phyloP scores from a whole-genome alignment of 2,329 filamentous ascomycete genomes.

The Remersonia thermophila region DNA sequence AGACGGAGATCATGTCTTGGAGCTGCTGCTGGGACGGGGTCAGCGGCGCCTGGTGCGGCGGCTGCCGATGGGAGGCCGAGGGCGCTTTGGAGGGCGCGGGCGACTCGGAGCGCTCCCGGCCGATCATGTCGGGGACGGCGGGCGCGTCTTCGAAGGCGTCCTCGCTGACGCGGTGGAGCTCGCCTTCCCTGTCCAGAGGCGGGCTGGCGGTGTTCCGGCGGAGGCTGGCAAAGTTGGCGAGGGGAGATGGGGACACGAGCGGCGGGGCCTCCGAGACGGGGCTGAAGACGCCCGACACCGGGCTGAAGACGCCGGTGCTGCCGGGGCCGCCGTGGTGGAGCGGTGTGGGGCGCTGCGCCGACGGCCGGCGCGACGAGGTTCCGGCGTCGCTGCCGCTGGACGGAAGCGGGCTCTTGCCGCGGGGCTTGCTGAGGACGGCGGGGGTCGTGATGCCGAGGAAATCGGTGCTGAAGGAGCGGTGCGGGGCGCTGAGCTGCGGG shows the following conservation, averaged over 20 bases:
- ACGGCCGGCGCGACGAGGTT: conserved; percentile 34
- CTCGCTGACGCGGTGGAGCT: conserved; percentile 11
- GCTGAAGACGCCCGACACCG: conserved; percentile 29
- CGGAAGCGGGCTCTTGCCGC: conserved; percentile 18
- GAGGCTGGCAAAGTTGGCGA: conserved; percentile 20
- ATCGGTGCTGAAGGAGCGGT: conserved; percentile 43
- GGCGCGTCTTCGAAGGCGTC: conserved; percentile 40
- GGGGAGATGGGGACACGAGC: conserved; percentile 11
- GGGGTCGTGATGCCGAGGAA: conserved; percentile 38
- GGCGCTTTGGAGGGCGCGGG: too few species aligned
- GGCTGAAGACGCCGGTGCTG: conserved; percentile 26
- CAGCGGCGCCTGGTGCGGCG: conserved; percentile 39
- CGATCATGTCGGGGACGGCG: neutral
- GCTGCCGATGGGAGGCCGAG: too few species aligned
- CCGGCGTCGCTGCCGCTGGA: conserved; percentile 34
- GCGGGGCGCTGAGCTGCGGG: conserved; percentile 36
- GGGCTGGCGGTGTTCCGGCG: conserved; percentile 14
- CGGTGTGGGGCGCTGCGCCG: conserved; percentile 35
- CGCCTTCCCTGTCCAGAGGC: conserved; percentile 10
- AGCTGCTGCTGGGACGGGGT: conserved; percentile 31
- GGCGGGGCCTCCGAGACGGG: conserved; percentile 35
- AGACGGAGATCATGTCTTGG: conserved; percentile 74
- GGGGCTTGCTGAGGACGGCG: conserved; percentile 17
- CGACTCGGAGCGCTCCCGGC: too few species aligned
- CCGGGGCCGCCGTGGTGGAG: conserved; percentile 19